Base-by-base conservation (phyloP, 2,329 filamentous ascomycete genomes). In the Penicillium freii region DNA sequence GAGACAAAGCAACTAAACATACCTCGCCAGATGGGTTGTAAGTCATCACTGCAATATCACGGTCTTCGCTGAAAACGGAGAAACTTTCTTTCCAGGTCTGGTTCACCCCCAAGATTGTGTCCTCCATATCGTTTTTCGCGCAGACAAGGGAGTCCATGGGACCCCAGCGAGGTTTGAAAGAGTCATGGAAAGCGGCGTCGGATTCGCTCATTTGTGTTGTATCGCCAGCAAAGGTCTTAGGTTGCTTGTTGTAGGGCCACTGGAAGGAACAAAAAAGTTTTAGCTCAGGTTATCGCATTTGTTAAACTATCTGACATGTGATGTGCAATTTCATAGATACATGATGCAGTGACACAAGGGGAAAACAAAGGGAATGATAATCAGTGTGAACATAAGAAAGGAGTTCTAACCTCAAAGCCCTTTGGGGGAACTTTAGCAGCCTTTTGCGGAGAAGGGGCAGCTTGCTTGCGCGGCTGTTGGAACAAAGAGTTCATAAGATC, bases 401-500 rank as follows among this genome's bases (percentile, higher is more conserved):
- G 62, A 56, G 52, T 58, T 93, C 93, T 89, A 86, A 97, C 94
- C 92, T 97, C 88, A 76, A 93, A 90, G 71, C 90, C 89, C 77
- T 80, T 80, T 68, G 76, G 77, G 65, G 85, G 85, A 66, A 80
- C 78, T 64, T 79, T 80, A 68, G 82, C 81, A 54, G 81, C 72
- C 66, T 81, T 83, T 67, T 83, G 80, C 52, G 78, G 75, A 62
- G 81, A 81, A 52, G 66, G 58, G 4, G 48, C 54, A 57, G 80
- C 81, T 60, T 75, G 69, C 66, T 75, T 73, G 58, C 70, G 69
- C 62, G 86, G 82, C 75, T 88, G 85, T 73, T 90, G 89, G 75
- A 95, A 97, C 55, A 97, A 80, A 47, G 91, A 96, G 72, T 96
- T 93, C 91, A 96, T 97, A 72, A 97, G 80, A 78, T 97, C 94